These are phyloP conservation scores for Solanum gracilifrons DNA, from an alignment of 257 asterid genomes.

Conservation along the genomic window DNA sequence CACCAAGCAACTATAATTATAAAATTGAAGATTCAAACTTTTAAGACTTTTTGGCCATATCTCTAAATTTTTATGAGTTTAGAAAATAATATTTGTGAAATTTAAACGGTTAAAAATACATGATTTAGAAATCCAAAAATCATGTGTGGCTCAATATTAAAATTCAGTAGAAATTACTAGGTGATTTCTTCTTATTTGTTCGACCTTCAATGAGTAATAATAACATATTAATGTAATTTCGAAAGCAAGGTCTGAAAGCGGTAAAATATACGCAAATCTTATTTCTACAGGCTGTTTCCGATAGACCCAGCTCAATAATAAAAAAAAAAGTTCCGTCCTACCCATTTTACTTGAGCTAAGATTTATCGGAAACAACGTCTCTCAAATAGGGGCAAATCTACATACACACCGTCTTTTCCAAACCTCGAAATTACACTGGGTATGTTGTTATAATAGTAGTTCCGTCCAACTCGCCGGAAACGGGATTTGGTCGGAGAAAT, in stretches of 20 bases:
- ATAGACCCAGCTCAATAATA: not conserved
- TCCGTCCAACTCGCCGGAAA: not conserved
- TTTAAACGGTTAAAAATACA: not conserved
- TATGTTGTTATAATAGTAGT: not conserved
- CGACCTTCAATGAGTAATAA: not conserved
- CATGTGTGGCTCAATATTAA: not conserved
- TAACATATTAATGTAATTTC: not conserved
- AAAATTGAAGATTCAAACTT: not conserved
- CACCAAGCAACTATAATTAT: not conserved
- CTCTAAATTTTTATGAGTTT: not conserved
- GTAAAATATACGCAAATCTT: not conserved
- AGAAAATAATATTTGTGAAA: not conserved
- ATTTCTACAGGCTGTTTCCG: fast-evolving
- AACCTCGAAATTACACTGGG: not conserved
- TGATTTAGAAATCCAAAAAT: not conserved
- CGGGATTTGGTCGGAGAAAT: not conserved
- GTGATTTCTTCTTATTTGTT: not conserved
- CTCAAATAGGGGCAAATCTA: not conserved
- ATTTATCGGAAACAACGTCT: not conserved
- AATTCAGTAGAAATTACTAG: not conserved
- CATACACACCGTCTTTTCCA: not conserved
- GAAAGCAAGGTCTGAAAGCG: no score
- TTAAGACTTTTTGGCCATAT: not conserved
- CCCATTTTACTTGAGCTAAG: not conserved
- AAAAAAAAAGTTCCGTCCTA: not conserved